Evolutionary conservation across 805 yeast genomes (phyloP).

Genomic region (Metschnikowia santaceciliae): DNA sequence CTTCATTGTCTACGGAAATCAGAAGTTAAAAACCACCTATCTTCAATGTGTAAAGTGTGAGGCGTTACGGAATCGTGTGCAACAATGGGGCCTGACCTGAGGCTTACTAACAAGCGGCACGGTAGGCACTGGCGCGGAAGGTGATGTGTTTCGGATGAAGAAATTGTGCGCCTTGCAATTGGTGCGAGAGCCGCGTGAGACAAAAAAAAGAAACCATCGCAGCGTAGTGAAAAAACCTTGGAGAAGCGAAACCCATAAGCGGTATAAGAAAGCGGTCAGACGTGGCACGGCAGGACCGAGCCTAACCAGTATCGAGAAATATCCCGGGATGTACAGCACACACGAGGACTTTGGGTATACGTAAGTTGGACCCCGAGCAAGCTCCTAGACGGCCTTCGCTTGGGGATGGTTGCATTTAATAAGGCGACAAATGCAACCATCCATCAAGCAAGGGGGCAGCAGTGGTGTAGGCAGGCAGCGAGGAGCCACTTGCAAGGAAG

Average conservation of each 20-base stretch:
- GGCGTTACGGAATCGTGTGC: background rate
- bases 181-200: slow-evolving; percentile 3
- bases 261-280: background rate
- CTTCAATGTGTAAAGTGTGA: background rate
- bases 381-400: background rate
- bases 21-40: background rate
- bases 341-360: background rate
- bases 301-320: background rate
- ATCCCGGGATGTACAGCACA: background rate
- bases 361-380: background rate
- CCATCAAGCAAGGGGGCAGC: background rate
- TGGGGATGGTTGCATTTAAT: background rate
- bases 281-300: background rate
- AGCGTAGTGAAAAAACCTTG: background rate
- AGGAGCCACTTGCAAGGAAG: no score
- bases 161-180: slow-evolving; percentile 3
- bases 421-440: background rate
- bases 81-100: background rate
- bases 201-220: background rate
- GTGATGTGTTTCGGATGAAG: background rate
- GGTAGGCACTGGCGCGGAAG: slow-evolving; percentile 1
- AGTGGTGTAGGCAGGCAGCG: no score
- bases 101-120: background rate
- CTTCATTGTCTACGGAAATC: background rate
- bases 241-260: background rate